Evolutionary conservation across 768 basidiomycete genomes (phyloP).

Genomic region (Phanerodontia chrysosporium): DNA sequence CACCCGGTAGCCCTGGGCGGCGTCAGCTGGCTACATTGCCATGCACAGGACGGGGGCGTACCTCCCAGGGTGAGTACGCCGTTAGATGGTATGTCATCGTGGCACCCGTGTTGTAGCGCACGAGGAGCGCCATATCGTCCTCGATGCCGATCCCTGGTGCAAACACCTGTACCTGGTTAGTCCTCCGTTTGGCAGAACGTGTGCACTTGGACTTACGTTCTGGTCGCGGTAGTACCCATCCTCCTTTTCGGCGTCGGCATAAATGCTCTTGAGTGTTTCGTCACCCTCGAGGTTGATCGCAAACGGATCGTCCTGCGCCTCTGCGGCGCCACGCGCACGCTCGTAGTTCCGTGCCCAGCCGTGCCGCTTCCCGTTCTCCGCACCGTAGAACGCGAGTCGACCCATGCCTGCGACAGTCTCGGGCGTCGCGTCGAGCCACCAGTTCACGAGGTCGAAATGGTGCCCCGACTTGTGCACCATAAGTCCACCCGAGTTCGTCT

Average conservation of each 20-base stretch:
- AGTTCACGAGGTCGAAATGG: constrained; percentile 52
- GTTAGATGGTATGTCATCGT: constrained; percentile 52
- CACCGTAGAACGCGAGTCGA: constrained; percentile 43
- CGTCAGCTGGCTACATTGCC: neutral
- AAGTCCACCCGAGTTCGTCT: constrained; percentile 38
- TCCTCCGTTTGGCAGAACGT: neutral
- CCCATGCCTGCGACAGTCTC: constrained; percentile 44
- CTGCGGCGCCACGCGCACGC: constrained; percentile 38
- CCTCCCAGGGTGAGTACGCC: constrained; percentile 41
- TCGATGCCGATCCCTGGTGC: constrained; percentile 42
- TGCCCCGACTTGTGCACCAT: constrained; percentile 45
- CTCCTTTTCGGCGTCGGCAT: constrained; percentile 42
- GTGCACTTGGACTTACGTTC: constrained; percentile 34
- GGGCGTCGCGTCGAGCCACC: constrained; percentile 47
- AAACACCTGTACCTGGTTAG: constrained; percentile 29
- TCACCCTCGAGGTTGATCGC: constrained; percentile 44
- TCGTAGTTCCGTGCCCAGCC: constrained; percentile 46
- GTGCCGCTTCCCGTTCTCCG: constrained; percentile 38
- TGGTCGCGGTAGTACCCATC: constrained; percentile 49
- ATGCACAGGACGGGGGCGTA: neutral
- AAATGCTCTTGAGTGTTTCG: constrained; percentile 38
- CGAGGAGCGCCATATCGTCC: constrained; percentile 48
- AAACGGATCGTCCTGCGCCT: constrained; percentile 44
- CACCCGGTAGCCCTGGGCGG: constrained; percentile 37
- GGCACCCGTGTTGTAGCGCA: constrained; percentile 41